Evolutionary conservation across 345 rosid genomes (phyloP), one percentile per base, ranked within the genome.

Genomic region (Salix exigua): DNA sequence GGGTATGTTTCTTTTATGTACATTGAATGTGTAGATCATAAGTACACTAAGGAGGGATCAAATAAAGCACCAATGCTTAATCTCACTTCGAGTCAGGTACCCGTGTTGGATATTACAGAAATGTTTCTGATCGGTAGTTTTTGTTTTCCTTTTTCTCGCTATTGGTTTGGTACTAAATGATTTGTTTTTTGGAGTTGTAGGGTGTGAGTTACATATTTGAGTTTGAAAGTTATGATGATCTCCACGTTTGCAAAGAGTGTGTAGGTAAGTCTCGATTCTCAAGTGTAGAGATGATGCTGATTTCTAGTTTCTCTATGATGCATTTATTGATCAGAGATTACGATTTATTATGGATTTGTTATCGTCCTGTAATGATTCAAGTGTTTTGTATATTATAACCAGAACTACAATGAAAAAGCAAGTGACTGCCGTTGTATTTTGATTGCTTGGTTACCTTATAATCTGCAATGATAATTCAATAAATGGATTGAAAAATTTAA

Each of bases 31-130:
- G 48, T 79, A 95, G 99, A 89, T 81, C 90, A 90, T 73, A 95
- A 83, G 77, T 78, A 87, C 76, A 93, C 97, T 4, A 93, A 90
- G 81, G 91, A 90, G 85, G 96, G 88, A 81, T 89, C 97, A 44
- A 86, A 87, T 42, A 90, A 91, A 87, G 94, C 96, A 60, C 91
- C 97, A 25, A 85, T 89, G 99, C 94, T 96, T 79, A 93, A 93
- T 87, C 89, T 96, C 51, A 86, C 90, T 38, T 87, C 85, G 69
- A 81, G 74, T 79, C 96, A 92, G 96, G 97, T 94, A 70, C 61
- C 28, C 28, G 10, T 16, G 23, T 53, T 26, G 26, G 10, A 16
- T 37, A 35, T 33, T 50, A 10, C n/a, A 6, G 60, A 30, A 71
- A 79, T 69, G 37, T 58, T 21, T 67, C 53, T 70, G 68, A 28